These are phyloP conservation scores for Trichopus zeylanicus DNA, from an alignment of 116 monocot species.

Conservation along the genomic window DNA sequence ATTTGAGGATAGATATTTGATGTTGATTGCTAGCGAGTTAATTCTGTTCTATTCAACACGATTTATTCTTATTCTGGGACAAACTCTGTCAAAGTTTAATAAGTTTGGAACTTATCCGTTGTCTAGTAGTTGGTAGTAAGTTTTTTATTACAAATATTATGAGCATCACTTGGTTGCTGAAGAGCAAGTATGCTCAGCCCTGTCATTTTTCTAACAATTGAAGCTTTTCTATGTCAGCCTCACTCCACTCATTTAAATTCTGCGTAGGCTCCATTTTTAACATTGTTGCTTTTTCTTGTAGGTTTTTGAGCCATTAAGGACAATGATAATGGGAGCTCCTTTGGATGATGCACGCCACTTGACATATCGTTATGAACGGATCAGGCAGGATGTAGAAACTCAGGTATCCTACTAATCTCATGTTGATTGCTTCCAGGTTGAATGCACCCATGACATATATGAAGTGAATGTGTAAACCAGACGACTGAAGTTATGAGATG, in stretches of 20 bases:
- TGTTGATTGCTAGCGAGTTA: no score
- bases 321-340: conserved; percentile 77
- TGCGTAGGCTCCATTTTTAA: neutral
- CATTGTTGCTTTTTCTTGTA: conserved; percentile 10
- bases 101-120: no score
- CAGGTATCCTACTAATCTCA: conserved; percentile 43
- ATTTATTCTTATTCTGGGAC: no score
- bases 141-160: no score
- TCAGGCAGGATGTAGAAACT: conserved; percentile 77
- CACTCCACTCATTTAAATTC: neutral
- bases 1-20: no score
- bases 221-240: neutral
- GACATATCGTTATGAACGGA: conserved; percentile 63
- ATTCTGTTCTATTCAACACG: no score
- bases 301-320: conserved; percentile 76
- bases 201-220: no score
- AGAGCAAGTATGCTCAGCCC: no score
- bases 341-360: conserved; percentile 96
- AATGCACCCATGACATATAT: neutral
- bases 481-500: conserved; percentile 70
- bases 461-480: conserved; percentile 25
- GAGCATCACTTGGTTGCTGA: no score
- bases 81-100: no score
- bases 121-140: no score
- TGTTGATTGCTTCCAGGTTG: neutral